Conservation (phyloP, 2,329 filamentous ascomycete genomes). For the Colletotrichum sansevieriae region DNA sequence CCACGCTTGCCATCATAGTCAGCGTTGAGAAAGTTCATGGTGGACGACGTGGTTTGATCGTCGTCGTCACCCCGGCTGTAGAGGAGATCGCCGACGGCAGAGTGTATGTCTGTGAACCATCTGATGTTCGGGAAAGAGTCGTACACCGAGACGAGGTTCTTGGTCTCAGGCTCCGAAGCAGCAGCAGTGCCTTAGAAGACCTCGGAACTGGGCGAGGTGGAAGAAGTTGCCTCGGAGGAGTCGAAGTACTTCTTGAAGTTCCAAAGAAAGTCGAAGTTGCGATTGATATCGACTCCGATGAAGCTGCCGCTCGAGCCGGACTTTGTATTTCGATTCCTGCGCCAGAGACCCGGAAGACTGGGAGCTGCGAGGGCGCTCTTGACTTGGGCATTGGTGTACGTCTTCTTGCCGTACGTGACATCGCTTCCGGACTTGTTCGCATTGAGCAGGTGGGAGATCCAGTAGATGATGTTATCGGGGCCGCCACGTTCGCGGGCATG, state of each 20-base stretch:
- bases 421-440: conserved; percentile 63
- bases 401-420: conserved; percentile 64
- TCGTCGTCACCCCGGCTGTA: conserved; percentile 66
- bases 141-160: conserved; percentile 62
- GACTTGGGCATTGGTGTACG: conserved; percentile 66
- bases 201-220: conserved; percentile 53
- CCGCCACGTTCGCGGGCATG: conserved; percentile 71
- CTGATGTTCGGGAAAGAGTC: conserved; percentile 60
- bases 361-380: conserved; percentile 63
- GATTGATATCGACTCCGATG: conserved; percentile 66
- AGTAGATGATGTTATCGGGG: conserved; percentile 69
- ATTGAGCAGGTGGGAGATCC: conserved; percentile 67
- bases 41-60: conserved; percentile 54
- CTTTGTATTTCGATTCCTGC: conserved; percentile 65
- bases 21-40: conserved; percentile 61
- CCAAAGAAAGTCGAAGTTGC: conserved; percentile 71
- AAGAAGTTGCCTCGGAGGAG: conserved; percentile 51
- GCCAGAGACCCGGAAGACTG: conserved; percentile 65
- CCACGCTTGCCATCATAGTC: conserved; percentile 61
- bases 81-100: conserved; percentile 59
- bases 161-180: conserved; percentile 63
- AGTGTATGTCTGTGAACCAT: conserved; percentile 66
- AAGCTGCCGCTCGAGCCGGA: conserved; percentile 39
- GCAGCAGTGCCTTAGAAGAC: conserved; percentile 60
- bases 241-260: conserved; percentile 62